A percentile compares a stretch with the other conserved stretches of the same genome.
Conservation (phyloP, 495 filamentous ascomycete genomes). For the Aspergillus affinis region DNA sequence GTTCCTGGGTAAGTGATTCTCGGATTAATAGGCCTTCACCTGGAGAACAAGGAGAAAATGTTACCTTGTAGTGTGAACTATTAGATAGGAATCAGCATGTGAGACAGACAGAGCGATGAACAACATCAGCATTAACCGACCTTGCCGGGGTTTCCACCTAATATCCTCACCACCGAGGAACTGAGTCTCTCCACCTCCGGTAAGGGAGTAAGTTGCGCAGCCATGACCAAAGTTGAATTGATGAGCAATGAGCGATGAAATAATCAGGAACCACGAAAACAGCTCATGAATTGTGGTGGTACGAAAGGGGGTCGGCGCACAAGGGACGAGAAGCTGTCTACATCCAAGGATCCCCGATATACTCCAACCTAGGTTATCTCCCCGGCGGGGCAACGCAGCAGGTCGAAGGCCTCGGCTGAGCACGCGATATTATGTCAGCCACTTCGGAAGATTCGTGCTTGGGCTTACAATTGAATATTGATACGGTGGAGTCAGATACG, state of each 20-base stretch:
- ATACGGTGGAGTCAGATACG: not conserved
- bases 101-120: not conserved
- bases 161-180: conserved; percentile 65
- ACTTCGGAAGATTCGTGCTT: not conserved
- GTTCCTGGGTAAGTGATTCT: conserved; percentile 53
- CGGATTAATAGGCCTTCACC: not conserved
- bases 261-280: not conserved
- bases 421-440: conserved; percentile 21
- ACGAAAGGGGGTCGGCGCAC: not conserved
- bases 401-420: conserved; percentile 7
- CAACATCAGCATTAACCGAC: conserved; percentile 31
- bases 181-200: conserved; percentile 67
- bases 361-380: not conserved
- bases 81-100: conserved; percentile 5
- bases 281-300: not conserved
- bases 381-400: not conserved
- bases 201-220: conserved; percentile 49
- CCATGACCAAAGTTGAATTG: conserved; percentile 32
- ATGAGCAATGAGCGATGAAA: not conserved
- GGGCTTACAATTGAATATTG: no score
- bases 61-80: conserved; percentile 56
- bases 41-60: not conserved
- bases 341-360: not conserved
- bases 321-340: conserved; percentile 1
- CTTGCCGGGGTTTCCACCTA: conserved; percentile 81